A percentile compares a stretch with the other conserved stretches of the same genome.
phyloP scores from a whole-genome alignment of 257 asterid species.

The Solanum pinnatisectum region DNA sequence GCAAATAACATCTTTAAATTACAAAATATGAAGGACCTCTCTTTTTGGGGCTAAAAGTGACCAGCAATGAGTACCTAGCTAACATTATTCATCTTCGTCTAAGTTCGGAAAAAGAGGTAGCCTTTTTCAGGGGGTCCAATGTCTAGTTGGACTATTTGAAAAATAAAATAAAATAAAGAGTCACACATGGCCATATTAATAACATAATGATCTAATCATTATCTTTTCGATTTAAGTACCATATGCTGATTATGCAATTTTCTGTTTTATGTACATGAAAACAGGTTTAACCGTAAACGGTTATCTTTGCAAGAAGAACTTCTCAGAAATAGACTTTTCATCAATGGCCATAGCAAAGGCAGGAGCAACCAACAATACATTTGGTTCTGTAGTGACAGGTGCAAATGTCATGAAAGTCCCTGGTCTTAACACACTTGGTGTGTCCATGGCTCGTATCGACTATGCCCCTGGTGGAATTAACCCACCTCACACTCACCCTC shows the following conservation, averaged over 20 bases:
- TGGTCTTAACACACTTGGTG: constrained; percentile 72
- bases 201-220: not conserved
- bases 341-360: constrained; percentile 27
- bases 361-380: constrained; percentile 38
- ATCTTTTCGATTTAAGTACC: not conserved
- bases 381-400: constrained; percentile 41
- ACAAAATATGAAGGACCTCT: not conserved
- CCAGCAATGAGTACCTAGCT: not conserved
- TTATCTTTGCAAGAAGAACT: constrained; percentile 36
- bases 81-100: not conserved
- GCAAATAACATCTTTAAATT: too few species aligned
- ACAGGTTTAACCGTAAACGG: constrained; percentile 50
- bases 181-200: not conserved
- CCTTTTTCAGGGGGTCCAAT: not conserved
- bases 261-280: not conserved
- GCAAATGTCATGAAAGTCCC: constrained; percentile 54
- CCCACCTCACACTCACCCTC: constrained; percentile 72
- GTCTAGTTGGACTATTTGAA: not conserved
- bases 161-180: not conserved
- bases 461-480: constrained; percentile 37
- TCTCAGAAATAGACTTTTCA: constrained; percentile 53
- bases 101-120: not conserved
- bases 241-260: not conserved
- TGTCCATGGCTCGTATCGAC: constrained; percentile 56
- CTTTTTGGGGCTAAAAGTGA: not conserved